A percentile compares a stretch with the other conserved stretches of the same genome.
Evolutionary conservation across 345 rosid species (phyloP).

Genomic region (Boechera stricta): DNA sequence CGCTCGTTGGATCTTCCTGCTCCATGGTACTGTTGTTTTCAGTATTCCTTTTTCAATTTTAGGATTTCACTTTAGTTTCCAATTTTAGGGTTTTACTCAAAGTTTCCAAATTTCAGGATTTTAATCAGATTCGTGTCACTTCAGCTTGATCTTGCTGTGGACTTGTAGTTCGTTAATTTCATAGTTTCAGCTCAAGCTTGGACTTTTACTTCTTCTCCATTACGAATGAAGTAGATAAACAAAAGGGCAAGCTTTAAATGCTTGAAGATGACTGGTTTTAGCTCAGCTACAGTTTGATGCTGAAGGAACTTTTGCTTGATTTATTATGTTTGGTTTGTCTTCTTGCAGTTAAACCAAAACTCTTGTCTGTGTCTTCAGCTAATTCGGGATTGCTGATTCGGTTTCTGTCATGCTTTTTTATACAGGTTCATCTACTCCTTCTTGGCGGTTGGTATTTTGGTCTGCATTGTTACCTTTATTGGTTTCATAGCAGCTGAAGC

Average conservation of each 20-base stretch:
- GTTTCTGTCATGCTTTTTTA: slow-evolving; percentile 35
- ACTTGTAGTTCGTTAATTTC: slow-evolving; percentile 7
- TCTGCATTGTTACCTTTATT: slow-evolving; percentile 69
- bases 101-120: slow-evolving; percentile 6
- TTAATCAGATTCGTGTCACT: not conserved
- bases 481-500: slow-evolving; percentile 96
- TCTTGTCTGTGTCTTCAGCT: slow-evolving; percentile 4
- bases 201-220: not conserved
- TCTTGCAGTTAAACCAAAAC: not conserved
- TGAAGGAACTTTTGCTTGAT: not conserved
- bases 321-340: slow-evolving; percentile 16
- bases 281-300: not conserved
- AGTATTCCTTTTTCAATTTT: not conserved
- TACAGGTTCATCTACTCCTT: slow-evolving; percentile 97
- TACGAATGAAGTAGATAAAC: not conserved
- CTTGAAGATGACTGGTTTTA: slow-evolving; percentile 19
- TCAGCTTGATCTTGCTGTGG: not conserved
- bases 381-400: slow-evolving; percentile 18
- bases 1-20: slow-evolving; percentile 74
- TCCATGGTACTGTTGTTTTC: slow-evolving; percentile 63
- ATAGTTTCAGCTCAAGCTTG: slow-evolving; percentile 29
- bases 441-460: slow-evolving; percentile 80
- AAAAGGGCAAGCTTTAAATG: slow-evolving; percentile 3
- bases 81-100: not conserved
- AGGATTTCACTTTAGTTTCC: not conserved